Evolutionary conservation across 139 green algal species (phyloP), one percentile per base, ranked within the genome.

Genomic region (Asterochloris sp.): DNA sequence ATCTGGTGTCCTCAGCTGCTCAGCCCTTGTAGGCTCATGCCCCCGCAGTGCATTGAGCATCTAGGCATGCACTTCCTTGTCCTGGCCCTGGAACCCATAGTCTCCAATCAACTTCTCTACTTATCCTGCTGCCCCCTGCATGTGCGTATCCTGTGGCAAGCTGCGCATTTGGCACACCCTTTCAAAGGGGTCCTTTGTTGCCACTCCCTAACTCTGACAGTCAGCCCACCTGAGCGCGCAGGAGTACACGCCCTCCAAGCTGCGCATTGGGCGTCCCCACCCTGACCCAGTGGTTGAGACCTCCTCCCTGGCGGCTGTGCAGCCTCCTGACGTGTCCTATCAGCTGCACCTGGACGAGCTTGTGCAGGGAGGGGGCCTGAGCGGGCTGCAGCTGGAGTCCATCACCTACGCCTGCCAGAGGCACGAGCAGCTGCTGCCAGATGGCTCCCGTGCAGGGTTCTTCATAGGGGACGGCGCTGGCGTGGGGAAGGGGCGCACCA

Each of bases 201-300:
- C 38, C 38, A 54, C 38, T 54, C 38, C 2, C 6, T 2, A 6
- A 54, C 6, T 6, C 6, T 54, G 38, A 2, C 2, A 54, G 38
- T 54, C 38, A 54, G 38, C 38, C 38, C 38, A 54, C 6, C 38
- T 54, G 38, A 54, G 38, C 83, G 89, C 95, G 84, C 74, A 86
- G 83, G 85, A 85, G 28, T 91, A 91, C 78, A 69, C 69, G 27
- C 86, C 86, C 6, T 78, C 87, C 73, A 93, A 93, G 82, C 82
- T 92, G 60, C 17, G 63, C 13, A 79, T 84, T 8, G 90, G 90
- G 11, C 11, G 62, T 27, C 73, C 80, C 9, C 90, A 93, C 78
- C 89, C 90, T 4, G 90, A 93, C 78, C 69, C 86, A 29, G 89
- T 93, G 64, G 90, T 93, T 62, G 90, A 93, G 78, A 92, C 89